phyloP scores from a whole-genome alignment of 352 stramenopile genomes.

The Globisporangium okanoganense region DNA sequence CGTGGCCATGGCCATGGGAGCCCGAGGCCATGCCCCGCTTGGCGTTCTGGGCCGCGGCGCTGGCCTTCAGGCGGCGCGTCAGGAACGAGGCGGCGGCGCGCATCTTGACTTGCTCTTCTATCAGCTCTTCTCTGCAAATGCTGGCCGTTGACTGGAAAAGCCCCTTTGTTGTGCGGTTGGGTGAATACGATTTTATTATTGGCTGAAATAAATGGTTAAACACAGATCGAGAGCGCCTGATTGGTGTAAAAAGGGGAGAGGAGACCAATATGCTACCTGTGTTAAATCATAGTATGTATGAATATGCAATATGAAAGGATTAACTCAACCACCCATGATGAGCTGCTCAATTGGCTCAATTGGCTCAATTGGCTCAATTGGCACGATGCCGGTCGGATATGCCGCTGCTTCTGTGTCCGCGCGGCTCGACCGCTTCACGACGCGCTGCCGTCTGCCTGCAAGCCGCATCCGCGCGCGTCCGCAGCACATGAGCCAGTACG shows the following conservation, averaged over 20 bases:
- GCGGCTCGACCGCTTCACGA: conserved; percentile 47
- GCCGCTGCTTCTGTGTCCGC: conserved; percentile 6
- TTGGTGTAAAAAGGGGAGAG: neutral
- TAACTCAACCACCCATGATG: neutral
- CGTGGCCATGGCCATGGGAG: conserved; percentile 35
- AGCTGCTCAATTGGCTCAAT: conserved; percentile 3
- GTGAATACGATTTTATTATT: neutral
- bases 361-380: no score
- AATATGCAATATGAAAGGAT: neutral
- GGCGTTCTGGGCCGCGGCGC: conserved; percentile 15
- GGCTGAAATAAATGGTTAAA: neutral
- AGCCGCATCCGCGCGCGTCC: conserved; percentile 25
- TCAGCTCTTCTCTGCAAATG: conserved; percentile 1
- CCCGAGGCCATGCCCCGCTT: conserved; percentile 58
- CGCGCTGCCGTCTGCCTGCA: conserved; percentile 45
- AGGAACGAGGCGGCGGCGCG: conserved; percentile 43
- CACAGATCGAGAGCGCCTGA: neutral
- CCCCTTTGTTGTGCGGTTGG: neutral
- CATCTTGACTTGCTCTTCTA: conserved; percentile 19
- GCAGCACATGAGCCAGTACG: conserved; percentile 29
- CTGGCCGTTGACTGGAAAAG: conserved; percentile 10
- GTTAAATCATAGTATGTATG: neutral
- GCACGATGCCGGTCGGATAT: conserved; percentile 7
- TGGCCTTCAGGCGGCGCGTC: conserved; percentile 39
- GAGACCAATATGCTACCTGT: no score